Conservation (phyloP, 1,284 basidiomycete genomes). For the Apiotrichum sp. region DNA sequence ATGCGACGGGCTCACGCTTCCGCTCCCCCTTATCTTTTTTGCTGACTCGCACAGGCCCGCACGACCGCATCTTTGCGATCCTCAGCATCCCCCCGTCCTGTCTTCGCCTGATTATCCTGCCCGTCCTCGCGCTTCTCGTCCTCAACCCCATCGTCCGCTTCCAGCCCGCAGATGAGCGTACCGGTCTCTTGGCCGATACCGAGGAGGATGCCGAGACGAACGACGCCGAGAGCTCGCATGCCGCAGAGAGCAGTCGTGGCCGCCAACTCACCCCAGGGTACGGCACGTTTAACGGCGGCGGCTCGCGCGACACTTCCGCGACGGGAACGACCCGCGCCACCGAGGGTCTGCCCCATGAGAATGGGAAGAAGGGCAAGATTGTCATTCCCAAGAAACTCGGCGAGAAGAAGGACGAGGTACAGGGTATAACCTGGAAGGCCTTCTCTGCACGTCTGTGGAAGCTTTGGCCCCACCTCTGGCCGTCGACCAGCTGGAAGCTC, state of each 20-base stretch:
- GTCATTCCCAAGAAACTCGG: slow-evolving; percentile 39
- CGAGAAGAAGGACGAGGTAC: slow-evolving; percentile 27
- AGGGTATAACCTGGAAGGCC: slow-evolving; percentile 24
- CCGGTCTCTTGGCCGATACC: slow-evolving; percentile 25
- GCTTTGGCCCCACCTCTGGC: slow-evolving; percentile 38
- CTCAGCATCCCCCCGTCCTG: slow-evolving; percentile 33
- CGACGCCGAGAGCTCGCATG: neutral
- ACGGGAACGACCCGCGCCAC: neutral
- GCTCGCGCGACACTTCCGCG: slow-evolving; percentile 7
- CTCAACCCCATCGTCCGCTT: slow-evolving; percentile 30
- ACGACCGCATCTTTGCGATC: slow-evolving; percentile 27
- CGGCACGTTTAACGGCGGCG: slow-evolving; percentile 28
- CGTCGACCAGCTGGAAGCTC: slow-evolving; percentile 33
- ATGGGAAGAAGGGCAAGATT: slow-evolving; percentile 14
- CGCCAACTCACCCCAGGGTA: slow-evolving; percentile 13
- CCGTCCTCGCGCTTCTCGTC: slow-evolving; percentile 28
- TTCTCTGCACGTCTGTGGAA: slow-evolving; percentile 30
- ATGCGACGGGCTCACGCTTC: neutral
- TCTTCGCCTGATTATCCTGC: slow-evolving; percentile 29
- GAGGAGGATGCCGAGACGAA: slow-evolving; percentile 9
- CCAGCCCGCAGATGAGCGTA: slow-evolving; percentile 32
- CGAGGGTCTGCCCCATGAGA: neutral
- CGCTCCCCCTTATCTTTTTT: neutral
- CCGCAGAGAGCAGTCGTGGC: neutral
- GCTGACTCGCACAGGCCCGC: slow-evolving; percentile 12